phyloP scores from a whole-genome alignment of 352 stramenopile species.

The Globisporangium camurandrum region DNA sequence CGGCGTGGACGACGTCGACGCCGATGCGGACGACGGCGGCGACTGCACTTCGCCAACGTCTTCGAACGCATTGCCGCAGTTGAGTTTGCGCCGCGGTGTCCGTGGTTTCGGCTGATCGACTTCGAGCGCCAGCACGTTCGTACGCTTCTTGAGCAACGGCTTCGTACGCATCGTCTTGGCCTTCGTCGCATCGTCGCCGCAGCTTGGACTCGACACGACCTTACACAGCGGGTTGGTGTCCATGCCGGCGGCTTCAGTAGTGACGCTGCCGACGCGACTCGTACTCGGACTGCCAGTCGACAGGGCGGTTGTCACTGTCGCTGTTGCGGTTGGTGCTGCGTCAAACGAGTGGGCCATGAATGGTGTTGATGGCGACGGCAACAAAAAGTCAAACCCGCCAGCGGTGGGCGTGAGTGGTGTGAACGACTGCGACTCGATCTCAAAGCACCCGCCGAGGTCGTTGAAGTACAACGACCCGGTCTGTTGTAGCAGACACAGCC shows the following conservation, averaged over 20 bases:
- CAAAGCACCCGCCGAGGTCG: conserved; percentile 51
- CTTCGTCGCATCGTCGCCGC: no score
- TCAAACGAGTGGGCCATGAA: neutral
- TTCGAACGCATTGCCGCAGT: conserved; percentile 52
- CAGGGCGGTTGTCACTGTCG: neutral
- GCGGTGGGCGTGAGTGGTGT: conserved; percentile 31
- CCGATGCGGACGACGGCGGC: conserved; percentile 5
- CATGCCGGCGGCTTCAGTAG: no score
- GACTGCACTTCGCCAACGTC: conserved; percentile 29
- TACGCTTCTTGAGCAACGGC: conserved; percentile 56
- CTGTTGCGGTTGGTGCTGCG: neutral
- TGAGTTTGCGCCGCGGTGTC: conserved; percentile 58
- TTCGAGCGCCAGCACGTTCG: conserved; percentile 45
- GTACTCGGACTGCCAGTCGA: neutral
- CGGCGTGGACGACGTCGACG: neutral
- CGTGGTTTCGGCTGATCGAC: conserved; percentile 50
- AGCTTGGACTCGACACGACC: no score
- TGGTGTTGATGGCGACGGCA: conserved; percentile 1
- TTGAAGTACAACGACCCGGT: conserved; percentile 56
- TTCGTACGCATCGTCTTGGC: conserved; percentile 29
- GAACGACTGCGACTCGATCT: conserved; percentile 65
- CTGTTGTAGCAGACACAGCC: neutral
- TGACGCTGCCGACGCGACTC: conserved; percentile 2
- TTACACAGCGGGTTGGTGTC: no score
- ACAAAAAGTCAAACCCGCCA: conserved; percentile 7